These are phyloP conservation scores for Calendula officinalis DNA, from an alignment of 129 eudicot species.

Conservation along the genomic window DNA sequence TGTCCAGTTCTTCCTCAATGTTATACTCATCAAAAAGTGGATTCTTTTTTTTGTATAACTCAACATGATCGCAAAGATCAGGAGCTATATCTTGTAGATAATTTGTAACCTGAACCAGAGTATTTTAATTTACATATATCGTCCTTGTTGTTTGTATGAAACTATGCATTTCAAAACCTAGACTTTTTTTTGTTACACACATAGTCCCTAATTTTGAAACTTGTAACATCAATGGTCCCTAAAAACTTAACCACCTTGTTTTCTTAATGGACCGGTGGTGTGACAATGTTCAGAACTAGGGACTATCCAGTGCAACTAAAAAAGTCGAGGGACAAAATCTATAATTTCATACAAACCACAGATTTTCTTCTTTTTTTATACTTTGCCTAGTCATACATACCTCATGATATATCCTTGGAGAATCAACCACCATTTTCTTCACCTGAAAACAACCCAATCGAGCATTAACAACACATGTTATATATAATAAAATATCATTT, in stretches of 20 bases:
- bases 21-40: conserved; percentile 91
- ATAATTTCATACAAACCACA: no score
- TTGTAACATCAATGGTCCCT: no score
- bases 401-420: conserved; percentile 98
- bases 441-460: conserved; percentile 53
- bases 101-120: conserved; percentile 62
- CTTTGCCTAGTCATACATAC: conserved; percentile 38
- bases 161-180: no score
- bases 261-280: no score
- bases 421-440: conserved; percentile 89
- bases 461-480: conserved; percentile 15
- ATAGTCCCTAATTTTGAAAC: no score
- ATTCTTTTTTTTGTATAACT: conserved; percentile 68
- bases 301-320: no score
- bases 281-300: no score
- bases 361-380: no score
- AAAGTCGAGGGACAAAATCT: no score
- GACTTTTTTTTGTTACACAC: no score
- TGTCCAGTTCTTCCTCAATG: conserved; percentile 85
- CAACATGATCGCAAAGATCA: conserved; percentile 84
- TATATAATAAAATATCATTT: neutral
- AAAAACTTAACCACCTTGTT: no score
- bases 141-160: no score
- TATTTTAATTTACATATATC: neutral
- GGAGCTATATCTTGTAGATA: conserved; percentile 96